Base-by-base conservation (phyloP, 2,329 filamentous ascomycete genomes). In the Calonectria fujianensis region DNA sequence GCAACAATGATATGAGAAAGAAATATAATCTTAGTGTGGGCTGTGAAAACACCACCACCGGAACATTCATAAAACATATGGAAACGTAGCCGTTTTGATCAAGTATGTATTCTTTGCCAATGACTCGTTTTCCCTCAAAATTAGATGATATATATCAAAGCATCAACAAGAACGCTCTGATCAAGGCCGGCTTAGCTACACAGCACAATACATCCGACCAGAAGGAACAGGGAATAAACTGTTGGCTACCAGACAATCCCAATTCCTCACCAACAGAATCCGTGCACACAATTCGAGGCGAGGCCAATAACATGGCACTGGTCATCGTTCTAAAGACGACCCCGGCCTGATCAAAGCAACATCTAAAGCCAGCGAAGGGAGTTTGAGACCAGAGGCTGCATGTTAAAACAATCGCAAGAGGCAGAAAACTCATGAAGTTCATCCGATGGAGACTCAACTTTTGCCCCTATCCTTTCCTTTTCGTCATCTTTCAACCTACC, bases 61-160 rank as follows among this genome's bases (percentile, higher is more conserved):
- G 20, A 48, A 10, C 20, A 45, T 45, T 45, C 59, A 64, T 14
- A 41, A 31, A 27, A 4, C 27, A 24, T 8, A 18, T 4, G 3
- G 24, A 27, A 45, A 31, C 10, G 24, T 31, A 16, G 48, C n/a
- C n/a, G 20, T 20, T 73, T 78, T 81, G 64, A 76, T 75, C 73
- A 79, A 75, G 66, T 77, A 77, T 77, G 72, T 81, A 79, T 79
- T 75, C 75, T 78, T 76, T 69, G 74, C 72, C 76, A 81, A 71
- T 75, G 74, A 74, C 75, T 66, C 77, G 69, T 81, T 72, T 72
- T 76, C 75, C 72, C 70, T 81, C 70, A 75, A 79, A 81, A 77
- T 77, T 79, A 82, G 80, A 82, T 81, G 80, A 80, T 78, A 77
- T 76, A 82, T 77, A 80, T 74, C 69, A 79, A 77, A 80, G 75